phyloP scores from a whole-genome alignment of 768 basidiomycete species.

The Gloeophyllum trabeum region DNA sequence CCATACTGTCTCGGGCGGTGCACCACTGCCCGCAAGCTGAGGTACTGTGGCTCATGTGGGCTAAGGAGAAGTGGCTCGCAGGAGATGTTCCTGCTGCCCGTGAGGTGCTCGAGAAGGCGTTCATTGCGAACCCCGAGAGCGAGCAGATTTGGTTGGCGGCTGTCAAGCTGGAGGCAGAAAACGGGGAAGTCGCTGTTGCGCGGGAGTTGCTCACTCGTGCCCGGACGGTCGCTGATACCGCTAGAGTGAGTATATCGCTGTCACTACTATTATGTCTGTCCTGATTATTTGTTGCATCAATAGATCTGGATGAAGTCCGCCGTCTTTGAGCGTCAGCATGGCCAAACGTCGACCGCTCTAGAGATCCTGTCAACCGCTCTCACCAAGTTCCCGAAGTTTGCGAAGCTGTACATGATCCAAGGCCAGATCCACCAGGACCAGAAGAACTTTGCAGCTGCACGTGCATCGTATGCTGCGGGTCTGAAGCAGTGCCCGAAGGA shows the following conservation, averaged over 20 bases:
- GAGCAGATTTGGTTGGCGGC: conserved; percentile 98
- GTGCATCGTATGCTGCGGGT: conserved; percentile 75
- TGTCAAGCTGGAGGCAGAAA: conserved; percentile 94
- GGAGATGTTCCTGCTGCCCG: conserved; percentile 90
- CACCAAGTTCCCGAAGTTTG: conserved; percentile 75
- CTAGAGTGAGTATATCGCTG: conserved; percentile 46
- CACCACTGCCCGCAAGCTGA: conserved; percentile 92
- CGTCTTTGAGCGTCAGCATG: conserved; percentile 88
- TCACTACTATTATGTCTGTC: neutral
- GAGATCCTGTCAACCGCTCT: conserved; percentile 67
- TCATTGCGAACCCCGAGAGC: conserved; percentile 91
- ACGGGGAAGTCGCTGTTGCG: conserved; percentile 81
- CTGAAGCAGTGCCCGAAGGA: conserved; percentile 83
- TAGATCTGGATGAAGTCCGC: conserved; percentile 99
- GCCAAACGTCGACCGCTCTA: conserved; percentile 61
- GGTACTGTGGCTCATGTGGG: conserved; percentile 95
- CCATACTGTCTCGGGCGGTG: conserved; percentile 73
- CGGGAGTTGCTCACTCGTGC: conserved; percentile 82
- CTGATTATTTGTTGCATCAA: conserved; percentile 1
- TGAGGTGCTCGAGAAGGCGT: conserved; percentile 79
- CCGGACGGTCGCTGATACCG: conserved; percentile 82
- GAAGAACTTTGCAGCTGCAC: conserved; percentile 51
- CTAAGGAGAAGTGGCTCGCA: conserved; percentile 91
- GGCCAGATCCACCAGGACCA: conserved; percentile 76
- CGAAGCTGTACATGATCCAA: conserved; percentile 96